phyloP scores from a whole-genome alignment of 2,329 filamentous ascomycete species.

The Trichoderma sp. region DNA sequence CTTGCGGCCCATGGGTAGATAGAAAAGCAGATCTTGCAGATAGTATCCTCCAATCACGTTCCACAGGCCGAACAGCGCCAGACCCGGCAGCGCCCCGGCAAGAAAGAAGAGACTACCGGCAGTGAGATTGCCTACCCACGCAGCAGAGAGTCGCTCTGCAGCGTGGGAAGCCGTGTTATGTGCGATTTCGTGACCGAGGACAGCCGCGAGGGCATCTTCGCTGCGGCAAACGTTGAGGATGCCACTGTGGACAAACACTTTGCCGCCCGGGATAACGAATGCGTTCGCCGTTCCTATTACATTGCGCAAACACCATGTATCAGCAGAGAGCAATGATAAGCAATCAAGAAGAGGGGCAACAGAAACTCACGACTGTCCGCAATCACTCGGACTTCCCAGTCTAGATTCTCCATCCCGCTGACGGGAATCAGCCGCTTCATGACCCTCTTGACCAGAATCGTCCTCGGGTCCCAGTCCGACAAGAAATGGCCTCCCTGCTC shows the following conservation, averaged over 20 bases:
- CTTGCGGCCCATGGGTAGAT: slow-evolving; percentile 67
- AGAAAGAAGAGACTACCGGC: slow-evolving; percentile 55
- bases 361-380: slow-evolving; percentile 58
- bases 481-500: slow-evolving; percentile 60
- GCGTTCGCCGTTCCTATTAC: slow-evolving; percentile 64
- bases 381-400: slow-evolving; percentile 78
- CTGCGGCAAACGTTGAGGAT: slow-evolving; percentile 68
- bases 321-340: neutral
- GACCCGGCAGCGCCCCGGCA: slow-evolving; percentile 48
- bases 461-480: slow-evolving; percentile 61
- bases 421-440: slow-evolving; percentile 69
- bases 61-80: slow-evolving; percentile 45
- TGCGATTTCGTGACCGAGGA: slow-evolving; percentile 79
- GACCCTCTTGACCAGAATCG: slow-evolving; percentile 62
- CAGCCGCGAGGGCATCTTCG: slow-evolving; percentile 72
- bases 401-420: slow-evolving; percentile 59
- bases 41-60: slow-evolving; percentile 50
- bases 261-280: slow-evolving; percentile 77
- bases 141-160: slow-evolving; percentile 63
- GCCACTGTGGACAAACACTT: slow-evolving; percentile 79
- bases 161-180: slow-evolving; percentile 73
- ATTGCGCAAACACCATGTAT: neutral
- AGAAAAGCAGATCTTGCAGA: slow-evolving; percentile 66
- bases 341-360: neutral
- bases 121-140: slow-evolving; percentile 57